Evolutionary conservation across 768 basidiomycete species (phyloP), one percentile per base, ranked within the genome.

Genomic region (Flagelloscypha sp.): DNA sequence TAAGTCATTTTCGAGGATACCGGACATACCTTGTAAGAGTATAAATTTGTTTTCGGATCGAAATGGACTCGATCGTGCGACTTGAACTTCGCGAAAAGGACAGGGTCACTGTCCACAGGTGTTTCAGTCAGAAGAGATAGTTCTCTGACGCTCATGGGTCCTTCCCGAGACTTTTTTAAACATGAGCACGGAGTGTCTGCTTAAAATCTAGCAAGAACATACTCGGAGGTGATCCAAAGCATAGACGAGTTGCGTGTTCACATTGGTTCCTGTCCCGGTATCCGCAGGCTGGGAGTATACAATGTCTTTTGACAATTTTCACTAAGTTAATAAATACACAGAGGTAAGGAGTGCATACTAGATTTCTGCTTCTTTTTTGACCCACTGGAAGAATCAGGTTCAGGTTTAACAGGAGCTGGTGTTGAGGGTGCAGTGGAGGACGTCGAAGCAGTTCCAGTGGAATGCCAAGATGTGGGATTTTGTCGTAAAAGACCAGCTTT

Each of bases 231-330:
- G 71, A 44, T 78, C 77, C 17, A 93, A 78, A 5, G 83, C 83
- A 50, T 87, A 88, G 2, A 89, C 77, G 20, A 93, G 68, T 55
- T 90, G 87, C 0, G 89, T 93, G 48, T 87, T 87, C 40, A 84
- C 67, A 63, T 93, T 85, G 35, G 61, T 70, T 7, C 86, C 86
- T 11, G 78, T 74, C 5, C 84, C 84, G 1, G 82, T 86, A 51
- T 89, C 79, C n/a, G 80, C 79, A 11, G 89, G 86, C 55, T 92
- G 88, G 9, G 88, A 86, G 54, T 79, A 87, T 11, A 86, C 83
- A 45, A 85, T 63, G 60, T 74, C 84, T 84, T 49, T 27, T 9
- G 22, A 33, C 7, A 30, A 30, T 13, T 29, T 13, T 19, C 23
- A 30, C 23, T n/a, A 27, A 32, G 17, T 36, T 21, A 34, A 22